Evolutionary conservation across 805 yeast species (phyloP).

Genomic region (Saccharomycopsis capsularis): DNA sequence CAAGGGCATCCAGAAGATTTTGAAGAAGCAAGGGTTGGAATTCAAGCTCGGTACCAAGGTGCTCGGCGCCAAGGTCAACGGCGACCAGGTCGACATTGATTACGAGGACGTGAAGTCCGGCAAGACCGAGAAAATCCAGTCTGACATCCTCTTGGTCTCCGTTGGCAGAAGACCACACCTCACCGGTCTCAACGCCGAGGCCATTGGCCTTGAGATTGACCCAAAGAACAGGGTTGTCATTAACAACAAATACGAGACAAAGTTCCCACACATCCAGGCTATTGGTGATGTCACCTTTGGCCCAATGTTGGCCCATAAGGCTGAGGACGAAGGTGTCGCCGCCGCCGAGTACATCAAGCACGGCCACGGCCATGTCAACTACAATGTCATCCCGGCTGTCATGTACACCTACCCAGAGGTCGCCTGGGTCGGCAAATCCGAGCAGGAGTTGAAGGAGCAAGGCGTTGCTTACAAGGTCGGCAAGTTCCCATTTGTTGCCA

Average conservation of each 20-base stretch:
- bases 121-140: conserved; percentile 67
- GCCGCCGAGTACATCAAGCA: conserved; percentile 90
- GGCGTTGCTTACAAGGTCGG: conserved; percentile 91
- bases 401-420: conserved; percentile 99
- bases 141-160: conserved; percentile 93
- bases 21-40: conserved; percentile 91
- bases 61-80: conserved; percentile 75
- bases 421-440: conserved; percentile 98
- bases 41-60: conserved; percentile 93
- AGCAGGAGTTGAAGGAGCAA: conserved; percentile 87
- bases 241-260: conserved; percentile 89
- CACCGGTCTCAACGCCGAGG: conserved; percentile 81
- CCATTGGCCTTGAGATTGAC: conserved; percentile 84
- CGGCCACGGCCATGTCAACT: conserved; percentile 98
- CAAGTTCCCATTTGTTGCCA: conserved; percentile 97
- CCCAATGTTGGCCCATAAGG: conserved; percentile 99
- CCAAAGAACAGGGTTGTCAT: conserved; percentile 89
- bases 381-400: conserved; percentile 94
- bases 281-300: conserved; percentile 99
- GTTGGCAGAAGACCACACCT: conserved; percentile 99
- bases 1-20: conserved; percentile 78
- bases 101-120: conserved; percentile 87
- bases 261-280: conserved; percentile 87
- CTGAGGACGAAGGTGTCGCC: conserved; percentile 99
- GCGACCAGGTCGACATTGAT: conserved; percentile 80